Evolutionary conservation across 2,329 filamentous ascomycete genomes (phyloP).

Genomic region (Xylaria hypoxylon): DNA sequence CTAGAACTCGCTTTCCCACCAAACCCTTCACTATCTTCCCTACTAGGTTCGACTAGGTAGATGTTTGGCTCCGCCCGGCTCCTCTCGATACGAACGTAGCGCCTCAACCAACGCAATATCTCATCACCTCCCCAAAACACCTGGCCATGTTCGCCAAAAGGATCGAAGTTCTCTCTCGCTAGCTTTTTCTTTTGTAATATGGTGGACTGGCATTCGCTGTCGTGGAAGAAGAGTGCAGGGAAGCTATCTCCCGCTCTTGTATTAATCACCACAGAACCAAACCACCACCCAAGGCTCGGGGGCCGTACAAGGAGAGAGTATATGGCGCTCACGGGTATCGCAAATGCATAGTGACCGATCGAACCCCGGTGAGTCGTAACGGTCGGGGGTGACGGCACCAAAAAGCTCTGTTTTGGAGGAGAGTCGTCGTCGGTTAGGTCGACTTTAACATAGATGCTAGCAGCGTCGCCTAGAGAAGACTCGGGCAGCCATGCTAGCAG

Average conservation of each 20-base stretch:
- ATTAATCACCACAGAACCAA: constrained; percentile 94
- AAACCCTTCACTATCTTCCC: constrained; percentile 87
- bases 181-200: constrained; percentile 92
- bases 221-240: constrained; percentile 96
- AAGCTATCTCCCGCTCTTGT: constrained; percentile 91
- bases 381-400: constrained; percentile 91
- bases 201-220: constrained; percentile 95
- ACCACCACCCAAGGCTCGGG: constrained; percentile 98
- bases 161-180: constrained; percentile 86
- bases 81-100: constrained; percentile 84
- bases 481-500: constrained; percentile 96
- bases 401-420: constrained; percentile 85
- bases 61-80: constrained; percentile 89
- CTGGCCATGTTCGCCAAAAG: constrained; percentile 84
- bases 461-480: constrained; percentile 84
- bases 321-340: constrained; percentile 87
- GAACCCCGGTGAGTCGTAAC: constrained; percentile 79
- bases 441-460: constrained; percentile 93
- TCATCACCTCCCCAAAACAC: constrained; percentile 99
- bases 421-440: constrained; percentile 85
- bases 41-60: constrained; percentile 87
- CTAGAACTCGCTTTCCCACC: constrained; percentile 69
- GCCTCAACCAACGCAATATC: constrained; percentile 87
- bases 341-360: constrained; percentile 87
- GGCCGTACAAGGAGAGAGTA: constrained; percentile 92